Evolutionary conservation across 2,329 filamentous ascomycete genomes (phyloP).

Genomic region (Catunica adiposa): DNA sequence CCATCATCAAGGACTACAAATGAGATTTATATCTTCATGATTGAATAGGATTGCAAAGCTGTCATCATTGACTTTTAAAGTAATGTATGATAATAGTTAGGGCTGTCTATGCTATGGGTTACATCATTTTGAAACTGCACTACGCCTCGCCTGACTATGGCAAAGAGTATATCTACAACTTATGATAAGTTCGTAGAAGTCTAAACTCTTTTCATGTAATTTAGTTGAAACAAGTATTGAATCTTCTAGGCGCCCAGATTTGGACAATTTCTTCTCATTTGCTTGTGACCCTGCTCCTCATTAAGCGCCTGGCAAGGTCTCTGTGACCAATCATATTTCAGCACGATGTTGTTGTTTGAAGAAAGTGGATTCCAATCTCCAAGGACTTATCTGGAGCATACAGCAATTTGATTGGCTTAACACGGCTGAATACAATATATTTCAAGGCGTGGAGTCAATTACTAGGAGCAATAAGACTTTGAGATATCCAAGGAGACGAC

Average conservation of each 20-base stretch:
- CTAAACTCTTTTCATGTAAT: too few species aligned
- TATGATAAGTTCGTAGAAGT: too few species aligned
- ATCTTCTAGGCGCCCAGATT: background rate
- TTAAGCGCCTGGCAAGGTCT: constrained; percentile 4
- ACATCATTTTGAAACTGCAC: too few species aligned
- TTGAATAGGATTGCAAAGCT: too few species aligned
- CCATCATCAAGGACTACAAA: too few species aligned
- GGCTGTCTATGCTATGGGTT: too few species aligned
- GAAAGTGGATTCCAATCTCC: background rate
- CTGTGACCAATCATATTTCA: constrained; percentile 5
- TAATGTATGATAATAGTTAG: too few species aligned
- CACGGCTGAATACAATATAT: background rate
- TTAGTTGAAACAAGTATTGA: too few species aligned
- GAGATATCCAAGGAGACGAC: background rate
- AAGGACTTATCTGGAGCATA: background rate
- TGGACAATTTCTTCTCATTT: background rate
- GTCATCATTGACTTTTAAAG: too few species aligned
- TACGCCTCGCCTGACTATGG: too few species aligned
- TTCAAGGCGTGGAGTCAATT: background rate
- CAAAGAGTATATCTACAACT: too few species aligned
- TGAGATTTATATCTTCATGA: too few species aligned
- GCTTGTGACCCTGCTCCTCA: background rate
- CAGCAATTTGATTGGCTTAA: background rate
- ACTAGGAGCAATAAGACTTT: background rate
- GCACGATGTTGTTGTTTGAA: background rate